Percentiles rank a stretch among this genome's conserved stretches.
Conservation (phyloP, 768 basidiomycete genomes). For the Mycena galopus region DNA sequence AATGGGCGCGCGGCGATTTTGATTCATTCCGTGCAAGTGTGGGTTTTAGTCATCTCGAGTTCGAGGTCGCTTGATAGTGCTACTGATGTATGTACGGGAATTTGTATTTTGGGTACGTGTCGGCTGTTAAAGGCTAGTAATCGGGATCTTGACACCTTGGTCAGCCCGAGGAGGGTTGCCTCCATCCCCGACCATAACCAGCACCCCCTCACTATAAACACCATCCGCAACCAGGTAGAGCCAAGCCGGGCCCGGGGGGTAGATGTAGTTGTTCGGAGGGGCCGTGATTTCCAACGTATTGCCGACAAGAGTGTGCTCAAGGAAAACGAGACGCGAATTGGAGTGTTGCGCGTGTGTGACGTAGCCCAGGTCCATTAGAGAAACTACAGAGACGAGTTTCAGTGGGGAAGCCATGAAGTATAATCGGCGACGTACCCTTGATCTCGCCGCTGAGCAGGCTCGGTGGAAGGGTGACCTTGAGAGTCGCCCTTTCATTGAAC, state of each 20-base stretch:
- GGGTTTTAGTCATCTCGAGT: too few species aligned
- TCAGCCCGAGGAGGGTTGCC: slow-evolving; percentile 29
- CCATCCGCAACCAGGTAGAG: slow-evolving; percentile 30
- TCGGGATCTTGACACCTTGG: slow-evolving; percentile 17
- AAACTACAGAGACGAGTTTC: slow-evolving; percentile 39
- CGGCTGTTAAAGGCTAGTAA: slow-evolving; percentile 12
- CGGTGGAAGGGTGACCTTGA: slow-evolving; percentile 49
- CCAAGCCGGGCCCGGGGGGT: slow-evolving; percentile 48
- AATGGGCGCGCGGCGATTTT: too few species aligned
- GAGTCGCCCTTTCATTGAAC: slow-evolving; percentile 49
- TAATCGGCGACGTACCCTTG: slow-evolving; percentile 33
- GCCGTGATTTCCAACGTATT: slow-evolving; percentile 50
- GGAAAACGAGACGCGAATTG: slow-evolving; percentile 51
- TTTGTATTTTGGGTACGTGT: too few species aligned
- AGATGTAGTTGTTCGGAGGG: slow-evolving; percentile 52
- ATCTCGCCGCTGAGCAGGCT: slow-evolving; percentile 24
- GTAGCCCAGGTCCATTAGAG: slow-evolving; percentile 53
- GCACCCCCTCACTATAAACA: slow-evolving; percentile 31
- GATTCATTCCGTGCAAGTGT: too few species aligned
- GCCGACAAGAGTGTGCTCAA: slow-evolving; percentile 46
- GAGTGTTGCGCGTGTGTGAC: slow-evolving; percentile 52
- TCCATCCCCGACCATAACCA: slow-evolving; percentile 35
- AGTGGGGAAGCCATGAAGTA: neutral
- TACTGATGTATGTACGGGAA: too few species aligned
- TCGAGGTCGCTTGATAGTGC: too few species aligned